Conservation (phyloP, 2,329 filamentous ascomycete species). For the Alternaria hordeiaustralica region DNA sequence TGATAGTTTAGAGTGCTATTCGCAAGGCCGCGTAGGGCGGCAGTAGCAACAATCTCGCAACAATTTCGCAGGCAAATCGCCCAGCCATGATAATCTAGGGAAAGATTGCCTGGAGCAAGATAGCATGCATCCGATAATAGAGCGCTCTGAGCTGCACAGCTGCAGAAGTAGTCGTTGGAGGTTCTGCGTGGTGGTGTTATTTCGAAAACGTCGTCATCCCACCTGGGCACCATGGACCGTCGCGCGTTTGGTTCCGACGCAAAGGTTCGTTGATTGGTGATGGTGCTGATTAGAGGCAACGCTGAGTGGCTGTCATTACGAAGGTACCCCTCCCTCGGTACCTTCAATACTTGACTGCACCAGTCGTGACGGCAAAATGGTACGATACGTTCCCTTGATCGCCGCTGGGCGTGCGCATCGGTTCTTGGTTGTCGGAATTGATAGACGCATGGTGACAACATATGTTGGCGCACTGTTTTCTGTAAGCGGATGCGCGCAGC, state of each 20-base stretch:
- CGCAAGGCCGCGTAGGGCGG: constrained; percentile 26
- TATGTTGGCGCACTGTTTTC: constrained; percentile 2
- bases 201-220: constrained; percentile 11
- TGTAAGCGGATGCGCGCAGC: neutral
- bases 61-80: constrained; percentile 6
- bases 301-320: constrained; percentile 10
- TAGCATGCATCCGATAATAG: neutral
- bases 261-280: constrained; percentile 10
- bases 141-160: constrained; percentile 1
- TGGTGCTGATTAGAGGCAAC: neutral
- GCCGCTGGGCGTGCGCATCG: constrained; percentile 6
- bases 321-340: constrained; percentile 27
- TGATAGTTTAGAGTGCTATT: constrained; percentile 10
- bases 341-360: constrained; percentile 21
- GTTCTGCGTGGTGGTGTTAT: constrained; percentile 13
- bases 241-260: constrained; percentile 17
- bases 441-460: constrained; percentile 19
- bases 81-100: neutral
- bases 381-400: constrained; percentile 14
- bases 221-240: constrained; percentile 2
- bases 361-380: constrained; percentile 20
- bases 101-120: neutral
- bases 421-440: constrained; percentile 10
- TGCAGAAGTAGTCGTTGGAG: constrained; percentile 3
- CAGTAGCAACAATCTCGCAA: neutral